These are phyloP conservation scores for Mycena sp. DNA, from an alignment of 1,284 basidiomycete genomes.

Conservation along the genomic window DNA sequence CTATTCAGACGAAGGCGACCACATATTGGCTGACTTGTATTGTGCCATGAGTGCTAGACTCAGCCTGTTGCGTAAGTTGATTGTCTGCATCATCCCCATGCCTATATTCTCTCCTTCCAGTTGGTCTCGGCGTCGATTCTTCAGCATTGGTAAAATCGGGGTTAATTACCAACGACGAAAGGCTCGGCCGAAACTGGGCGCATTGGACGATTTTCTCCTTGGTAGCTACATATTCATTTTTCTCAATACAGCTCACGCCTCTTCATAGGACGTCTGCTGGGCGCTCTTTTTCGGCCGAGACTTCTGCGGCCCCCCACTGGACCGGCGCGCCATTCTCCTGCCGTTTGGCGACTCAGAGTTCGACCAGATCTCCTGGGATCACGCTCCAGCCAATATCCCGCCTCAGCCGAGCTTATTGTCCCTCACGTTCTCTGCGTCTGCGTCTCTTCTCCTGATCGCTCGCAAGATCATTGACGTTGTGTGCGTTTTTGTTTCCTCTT, in stretches of 20 bases:
- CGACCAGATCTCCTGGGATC: constrained; percentile 47
- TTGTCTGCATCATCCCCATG: background rate
- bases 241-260: background rate
- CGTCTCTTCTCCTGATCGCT: constrained; percentile 63
- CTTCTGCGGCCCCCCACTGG: constrained; percentile 46
- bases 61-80: constrained; percentile 30
- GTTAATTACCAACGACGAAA: constrained; percentile 57
- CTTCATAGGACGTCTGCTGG: constrained; percentile 44
- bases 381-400: constrained; percentile 44
- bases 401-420: constrained; percentile 50
- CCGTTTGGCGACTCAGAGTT: constrained; percentile 50
- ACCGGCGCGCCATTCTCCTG: constrained; percentile 40
- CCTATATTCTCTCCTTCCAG: constrained; percentile 35
- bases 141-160: constrained; percentile 64
- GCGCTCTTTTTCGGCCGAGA: constrained; percentile 60
- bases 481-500: background rate
- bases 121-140: constrained; percentile 67
- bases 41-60: constrained; percentile 65
- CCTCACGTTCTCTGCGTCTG: constrained; percentile 58
- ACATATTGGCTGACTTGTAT: constrained; percentile 66
- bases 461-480: constrained; percentile 12
- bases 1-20: constrained; percentile 64
- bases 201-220: constrained; percentile 48
- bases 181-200: constrained; percentile 60
- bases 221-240: background rate